phyloP scores from a whole-genome alignment of 2,329 filamentous ascomycete species.

The Elsinoe fawcettii region DNA sequence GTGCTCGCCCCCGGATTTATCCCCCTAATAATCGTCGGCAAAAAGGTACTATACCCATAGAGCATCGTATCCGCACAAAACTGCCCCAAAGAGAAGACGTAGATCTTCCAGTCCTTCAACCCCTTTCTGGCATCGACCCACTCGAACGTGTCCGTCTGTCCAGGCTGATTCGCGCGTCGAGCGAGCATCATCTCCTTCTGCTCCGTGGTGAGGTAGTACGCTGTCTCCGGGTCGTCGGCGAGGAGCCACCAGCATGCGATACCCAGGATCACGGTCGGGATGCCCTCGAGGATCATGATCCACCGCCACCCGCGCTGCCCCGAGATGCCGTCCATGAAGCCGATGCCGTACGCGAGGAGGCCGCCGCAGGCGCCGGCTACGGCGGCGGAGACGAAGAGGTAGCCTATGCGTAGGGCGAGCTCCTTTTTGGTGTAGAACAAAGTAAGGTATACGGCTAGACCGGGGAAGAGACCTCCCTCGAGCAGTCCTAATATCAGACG shows the following conservation, averaged over 20 bases:
- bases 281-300: slow-evolving; percentile 58
- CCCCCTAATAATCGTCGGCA: slow-evolving; percentile 68
- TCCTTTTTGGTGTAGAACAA: slow-evolving; percentile 70
- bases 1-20: slow-evolving; percentile 55
- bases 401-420: slow-evolving; percentile 63
- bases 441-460: slow-evolving; percentile 61
- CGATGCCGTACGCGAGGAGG: slow-evolving; percentile 64
- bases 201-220: slow-evolving; percentile 51
- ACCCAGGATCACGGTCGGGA: slow-evolving; percentile 49
- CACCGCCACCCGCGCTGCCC: slow-evolving; percentile 64
- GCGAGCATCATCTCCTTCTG: slow-evolving; percentile 53
- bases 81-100: slow-evolving; percentile 59
- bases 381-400: slow-evolving; percentile 63
- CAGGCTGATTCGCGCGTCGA: slow-evolving; percentile 44
- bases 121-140: slow-evolving; percentile 58
- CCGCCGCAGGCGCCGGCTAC: slow-evolving; percentile 66
- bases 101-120: slow-evolving; percentile 69
- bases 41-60: slow-evolving; percentile 69
- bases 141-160: slow-evolving; percentile 45
- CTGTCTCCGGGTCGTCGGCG: slow-evolving; percentile 59
- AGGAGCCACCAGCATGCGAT: slow-evolving; percentile 49
- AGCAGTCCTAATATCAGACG: slow-evolving; percentile 61
- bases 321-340: slow-evolving; percentile 59
- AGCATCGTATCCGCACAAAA: slow-evolving; percentile 69
- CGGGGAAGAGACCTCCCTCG: slow-evolving; percentile 64